Percentiles rank a stretch among this genome's conserved stretches.
Evolutionary conservation across 164 flowering plant genomes (phyloP).

Genomic region (Taxillus chinensis): DNA sequence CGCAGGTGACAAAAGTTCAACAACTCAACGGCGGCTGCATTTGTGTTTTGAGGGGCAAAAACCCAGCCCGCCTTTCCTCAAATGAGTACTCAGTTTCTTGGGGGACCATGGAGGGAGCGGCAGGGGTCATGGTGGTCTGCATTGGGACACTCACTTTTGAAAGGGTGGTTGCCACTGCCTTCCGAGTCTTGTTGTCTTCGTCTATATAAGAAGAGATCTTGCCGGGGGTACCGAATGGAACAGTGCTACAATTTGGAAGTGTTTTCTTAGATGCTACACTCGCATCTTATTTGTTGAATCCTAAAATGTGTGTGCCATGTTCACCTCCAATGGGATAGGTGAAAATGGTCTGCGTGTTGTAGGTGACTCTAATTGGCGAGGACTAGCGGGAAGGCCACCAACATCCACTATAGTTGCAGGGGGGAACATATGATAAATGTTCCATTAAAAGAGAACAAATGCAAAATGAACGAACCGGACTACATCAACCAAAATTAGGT

Average conservation of each 20-base stretch:
- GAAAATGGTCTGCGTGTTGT: slow-evolving; percentile 67
- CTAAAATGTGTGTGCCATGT: slow-evolving; percentile 24
- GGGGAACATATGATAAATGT: no score
- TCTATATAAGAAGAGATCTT: slow-evolving; percentile 17
- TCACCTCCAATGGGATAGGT: slow-evolving; percentile 52
- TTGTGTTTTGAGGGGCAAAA: slow-evolving; percentile 26
- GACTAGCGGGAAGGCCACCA: slow-evolving; percentile 41
- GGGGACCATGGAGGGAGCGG: slow-evolving; percentile 12
- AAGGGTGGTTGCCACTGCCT: slow-evolving; percentile 40
- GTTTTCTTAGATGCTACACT: slow-evolving; percentile 26
- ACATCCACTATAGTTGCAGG: slow-evolving; percentile 22
- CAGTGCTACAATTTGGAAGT: slow-evolving; percentile 5
- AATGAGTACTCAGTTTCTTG: slow-evolving; percentile 51
- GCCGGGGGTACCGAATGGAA: slow-evolving; percentile 26
- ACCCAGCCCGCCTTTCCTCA: slow-evolving; percentile 48
- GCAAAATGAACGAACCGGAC: no score
- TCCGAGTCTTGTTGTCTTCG: slow-evolving; percentile 48
- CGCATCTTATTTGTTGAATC: slow-evolving; percentile 21
- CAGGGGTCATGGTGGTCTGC: slow-evolving; percentile 67
- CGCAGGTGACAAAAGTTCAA: neutral
- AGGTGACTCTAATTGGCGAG: slow-evolving; percentile 44
- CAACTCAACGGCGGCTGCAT: slow-evolving; percentile 17
- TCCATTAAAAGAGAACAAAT: no score
- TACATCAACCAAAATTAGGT: no score
- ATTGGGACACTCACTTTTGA: slow-evolving; percentile 55